These are phyloP conservation scores for Kwoniella newhampshirensis DNA, from an alignment of 768 basidiomycete genomes.

Conservation along the genomic window DNA sequence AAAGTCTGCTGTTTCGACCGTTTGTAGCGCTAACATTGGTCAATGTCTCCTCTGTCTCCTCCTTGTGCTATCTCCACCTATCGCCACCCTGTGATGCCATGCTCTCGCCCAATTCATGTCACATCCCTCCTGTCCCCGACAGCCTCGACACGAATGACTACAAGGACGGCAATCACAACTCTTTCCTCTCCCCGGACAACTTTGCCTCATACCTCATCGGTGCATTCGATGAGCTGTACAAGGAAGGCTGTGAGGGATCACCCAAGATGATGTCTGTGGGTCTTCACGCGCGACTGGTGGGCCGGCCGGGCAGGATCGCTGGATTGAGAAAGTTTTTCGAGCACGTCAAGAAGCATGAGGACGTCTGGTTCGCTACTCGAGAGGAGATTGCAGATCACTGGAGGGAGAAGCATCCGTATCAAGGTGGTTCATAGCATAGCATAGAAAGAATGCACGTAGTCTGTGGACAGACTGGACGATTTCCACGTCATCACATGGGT, in stretches of 20 bases:
- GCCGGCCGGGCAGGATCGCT: slow-evolving; percentile 37
- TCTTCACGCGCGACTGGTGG: slow-evolving; percentile 39
- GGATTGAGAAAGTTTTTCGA: slow-evolving; percentile 42
- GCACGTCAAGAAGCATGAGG: slow-evolving; percentile 27
- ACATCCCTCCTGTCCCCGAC: not conserved
- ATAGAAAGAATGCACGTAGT: too few species aligned
- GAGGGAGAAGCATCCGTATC: not conserved
- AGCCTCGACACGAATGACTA: slow-evolving; percentile 46
- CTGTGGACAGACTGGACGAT: too few species aligned
- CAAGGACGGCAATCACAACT: slow-evolving; percentile 38
- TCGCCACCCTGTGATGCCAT: too few species aligned
- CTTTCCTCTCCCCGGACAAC: slow-evolving; percentile 32
- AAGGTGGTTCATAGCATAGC: too few species aligned
- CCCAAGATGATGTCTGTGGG: slow-evolving; percentile 45
- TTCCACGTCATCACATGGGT: too few species aligned
- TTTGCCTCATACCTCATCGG: slow-evolving; percentile 37
- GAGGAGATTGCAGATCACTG: slow-evolving; percentile 7
- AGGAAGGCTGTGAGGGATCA: slow-evolving; percentile 28
- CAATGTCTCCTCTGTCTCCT: too few species aligned
- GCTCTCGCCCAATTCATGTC: too few species aligned
- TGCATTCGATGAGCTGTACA: slow-evolving; percentile 39
- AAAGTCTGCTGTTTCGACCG: too few species aligned
- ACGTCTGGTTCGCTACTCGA: slow-evolving; percentile 26
- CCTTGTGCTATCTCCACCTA: too few species aligned
- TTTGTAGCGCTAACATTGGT: not conserved